phyloP scores from a whole-genome alignment of 1,139 yeast species.

The Taphrina sp. region DNA sequence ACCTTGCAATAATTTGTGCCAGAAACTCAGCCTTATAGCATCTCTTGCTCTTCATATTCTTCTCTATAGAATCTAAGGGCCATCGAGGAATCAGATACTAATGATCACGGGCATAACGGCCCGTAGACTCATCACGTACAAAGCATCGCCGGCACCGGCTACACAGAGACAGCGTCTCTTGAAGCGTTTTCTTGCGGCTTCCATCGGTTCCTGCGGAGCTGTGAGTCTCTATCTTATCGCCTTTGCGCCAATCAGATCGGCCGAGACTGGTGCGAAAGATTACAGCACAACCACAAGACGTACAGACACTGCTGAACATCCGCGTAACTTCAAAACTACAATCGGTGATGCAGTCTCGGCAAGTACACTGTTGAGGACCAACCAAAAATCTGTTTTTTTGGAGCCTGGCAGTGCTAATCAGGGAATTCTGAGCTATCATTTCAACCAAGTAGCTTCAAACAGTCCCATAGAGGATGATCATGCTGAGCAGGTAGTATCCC shows the following conservation, averaged over 20 bases:
- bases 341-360: constrained; percentile 20
- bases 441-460: constrained; percentile 85
- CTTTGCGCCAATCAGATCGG: not conserved
- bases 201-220: not conserved
- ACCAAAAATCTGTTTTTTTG: not conserved
- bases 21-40: no score
- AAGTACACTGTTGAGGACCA: constrained; percentile 6
- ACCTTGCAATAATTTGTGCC: no score
- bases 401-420: constrained; percentile 1
- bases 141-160: not conserved
- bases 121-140: not conserved
- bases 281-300: constrained; percentile 4
- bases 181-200: not conserved
- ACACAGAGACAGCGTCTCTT: not conserved
- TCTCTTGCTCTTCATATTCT: no score
- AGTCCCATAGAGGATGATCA: constrained; percentile 94
- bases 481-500: constrained; percentile 79
- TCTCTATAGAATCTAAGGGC: no score
- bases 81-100: no score
- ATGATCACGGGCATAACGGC: no score
- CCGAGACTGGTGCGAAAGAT: not conserved
- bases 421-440: constrained; percentile 90
- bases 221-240: not conserved
- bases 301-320: constrained; percentile 26
- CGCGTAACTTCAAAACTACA: constrained; percentile 22